These are phyloP conservation scores for Tetraselmis striata DNA, from an alignment of 139 green algal species.

Conservation along the genomic window DNA sequence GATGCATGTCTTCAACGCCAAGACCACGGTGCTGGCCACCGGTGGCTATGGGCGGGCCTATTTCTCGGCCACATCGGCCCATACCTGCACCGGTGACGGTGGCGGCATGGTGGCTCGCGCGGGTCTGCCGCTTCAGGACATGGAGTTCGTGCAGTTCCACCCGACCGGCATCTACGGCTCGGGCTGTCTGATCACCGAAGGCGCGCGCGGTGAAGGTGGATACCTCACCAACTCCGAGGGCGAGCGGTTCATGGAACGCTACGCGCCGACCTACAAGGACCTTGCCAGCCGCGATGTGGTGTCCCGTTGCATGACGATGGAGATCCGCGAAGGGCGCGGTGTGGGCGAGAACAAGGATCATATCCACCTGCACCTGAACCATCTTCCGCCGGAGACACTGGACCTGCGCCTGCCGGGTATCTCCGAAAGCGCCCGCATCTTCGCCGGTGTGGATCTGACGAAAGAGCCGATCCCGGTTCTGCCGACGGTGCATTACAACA, in stretches of 20 bases:
- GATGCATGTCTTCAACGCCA: slow-evolving; percentile 84
- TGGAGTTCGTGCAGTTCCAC: too few relatives aligned
- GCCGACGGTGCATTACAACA: slow-evolving; percentile 99
- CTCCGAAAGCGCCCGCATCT: slow-evolving; percentile 96
- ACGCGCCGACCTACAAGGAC: slow-evolving; percentile 95
- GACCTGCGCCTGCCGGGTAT: slow-evolving; percentile 95
- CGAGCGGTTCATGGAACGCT: slow-evolving; percentile 98
- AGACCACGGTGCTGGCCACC: slow-evolving; percentile 93
- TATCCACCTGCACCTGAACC: slow-evolving; percentile 98
- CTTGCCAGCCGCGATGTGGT: slow-evolving; percentile 96
- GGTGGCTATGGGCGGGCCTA: slow-evolving; percentile 95
- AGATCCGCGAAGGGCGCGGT: slow-evolving; percentile 84
- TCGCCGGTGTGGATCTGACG: slow-evolving; percentile 95
- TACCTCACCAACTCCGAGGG: slow-evolving; percentile 94
- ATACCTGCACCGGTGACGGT: slow-evolving; percentile 98
- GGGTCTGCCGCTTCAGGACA: slow-evolving; percentile 87
- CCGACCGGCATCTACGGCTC: slow-evolving; percentile 99
- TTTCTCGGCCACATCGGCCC: slow-evolving; percentile 91
- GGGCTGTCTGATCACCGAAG: slow-evolving; percentile 98
- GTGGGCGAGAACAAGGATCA: slow-evolving; percentile 85
- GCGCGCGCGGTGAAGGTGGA: slow-evolving; percentile 87
- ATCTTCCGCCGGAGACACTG: slow-evolving; percentile 92
- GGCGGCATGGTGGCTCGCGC: slow-evolving; percentile 91
- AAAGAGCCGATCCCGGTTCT: slow-evolving; percentile 96
- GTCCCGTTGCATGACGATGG: slow-evolving; percentile 87